Percentiles rank a stretch among this genome's conserved stretches.
phyloP scores from a whole-genome alignment of 2,329 filamentous ascomycete genomes.

The Cladobotryum mycophilum region DNA sequence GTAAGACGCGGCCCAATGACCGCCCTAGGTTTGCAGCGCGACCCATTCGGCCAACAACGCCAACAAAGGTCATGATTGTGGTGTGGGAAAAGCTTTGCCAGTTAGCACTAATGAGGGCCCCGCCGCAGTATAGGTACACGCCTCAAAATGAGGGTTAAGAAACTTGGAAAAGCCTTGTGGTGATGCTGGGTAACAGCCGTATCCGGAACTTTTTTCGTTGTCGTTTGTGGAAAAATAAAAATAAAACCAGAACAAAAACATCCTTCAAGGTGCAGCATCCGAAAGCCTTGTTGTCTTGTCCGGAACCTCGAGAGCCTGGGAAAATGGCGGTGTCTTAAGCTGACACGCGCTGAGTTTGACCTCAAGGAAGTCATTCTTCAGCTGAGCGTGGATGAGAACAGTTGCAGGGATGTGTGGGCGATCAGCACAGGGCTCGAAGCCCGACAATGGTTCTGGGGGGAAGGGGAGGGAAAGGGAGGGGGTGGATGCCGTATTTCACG shows the following conservation, averaged over 20 bases:
- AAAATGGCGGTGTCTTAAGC: slow-evolving; percentile 6
- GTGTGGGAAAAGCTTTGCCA: slow-evolving; percentile 12
- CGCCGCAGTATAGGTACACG: slow-evolving; percentile 11
- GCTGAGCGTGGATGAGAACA: slow-evolving; percentile 4
- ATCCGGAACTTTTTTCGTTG: neutral
- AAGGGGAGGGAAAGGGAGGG: no score
- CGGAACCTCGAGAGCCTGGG: neutral
- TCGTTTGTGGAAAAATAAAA: no score
- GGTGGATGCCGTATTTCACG: no score
- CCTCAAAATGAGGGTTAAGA: slow-evolving; percentile 4
- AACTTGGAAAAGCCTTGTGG: neutral
- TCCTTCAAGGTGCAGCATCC: no score
- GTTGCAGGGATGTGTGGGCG: slow-evolving; percentile 6
- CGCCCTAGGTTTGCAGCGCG: neutral
- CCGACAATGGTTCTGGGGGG: no score
- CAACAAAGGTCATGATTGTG: slow-evolving; percentile 9
- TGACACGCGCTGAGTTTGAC: neutral
- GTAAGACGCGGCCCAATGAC: slow-evolving; percentile 5
- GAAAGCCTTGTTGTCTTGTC: neutral
- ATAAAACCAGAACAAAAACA: no score
- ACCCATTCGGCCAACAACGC: slow-evolving; percentile 4
- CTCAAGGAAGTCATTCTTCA: neutral
- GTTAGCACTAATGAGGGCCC: slow-evolving; percentile 10
- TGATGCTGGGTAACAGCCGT: neutral
- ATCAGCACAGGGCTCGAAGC: slow-evolving; percentile 1